Base-by-base conservation (phyloP, 1,139 yeast genomes). In the Blastobotrys aristatus region DNA sequence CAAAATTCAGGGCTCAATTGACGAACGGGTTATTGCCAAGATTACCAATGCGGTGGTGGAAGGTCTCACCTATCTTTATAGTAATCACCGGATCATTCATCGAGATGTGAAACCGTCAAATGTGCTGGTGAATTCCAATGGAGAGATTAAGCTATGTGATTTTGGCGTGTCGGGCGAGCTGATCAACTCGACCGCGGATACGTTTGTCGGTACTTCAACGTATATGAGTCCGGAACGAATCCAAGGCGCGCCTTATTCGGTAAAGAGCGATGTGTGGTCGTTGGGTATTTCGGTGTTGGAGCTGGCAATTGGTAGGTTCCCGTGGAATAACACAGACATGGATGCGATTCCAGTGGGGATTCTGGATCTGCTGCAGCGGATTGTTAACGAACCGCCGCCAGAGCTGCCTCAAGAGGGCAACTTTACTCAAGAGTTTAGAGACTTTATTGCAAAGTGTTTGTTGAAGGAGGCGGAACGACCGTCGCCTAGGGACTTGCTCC, bases 141-240 rank as follows among this genome's bases (percentile, higher is more conserved):
- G 96, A 18, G 82, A 80, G 55, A 80, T 88, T 57, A 88, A 87
- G 63, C 72, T 88, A 27, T 86, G 96, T 66, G 97, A 90, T 67
- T 90, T 90, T 69, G 97, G 98, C 11, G 98, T 92, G 6, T 81
- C 90, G 34, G 79, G 96, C 54, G 96, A 89, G 63, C 74, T 92
- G 50, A 86, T 88, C 50, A 89, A 90, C 64, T 89, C 97, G 0
- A 77, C 92, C 52, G 97, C 97, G 0, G 96, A 92, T 58, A 92
- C 97, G 0, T 92, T 92, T 72, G 97, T 92, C 10, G 98, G 98
- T 1, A 92, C 98, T 0, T 88, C 96, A 1, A 88, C 95, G 1
- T 92, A 92, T 62, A 92, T 92, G 98, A 88, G 96, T 1, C 98
- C 98, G 0, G 98, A 92, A 62, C 76, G 98, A 54, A 92, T 92